Conservation (phyloP, 2,329 filamentous ascomycete genomes). For the Penicillium sp. region DNA sequence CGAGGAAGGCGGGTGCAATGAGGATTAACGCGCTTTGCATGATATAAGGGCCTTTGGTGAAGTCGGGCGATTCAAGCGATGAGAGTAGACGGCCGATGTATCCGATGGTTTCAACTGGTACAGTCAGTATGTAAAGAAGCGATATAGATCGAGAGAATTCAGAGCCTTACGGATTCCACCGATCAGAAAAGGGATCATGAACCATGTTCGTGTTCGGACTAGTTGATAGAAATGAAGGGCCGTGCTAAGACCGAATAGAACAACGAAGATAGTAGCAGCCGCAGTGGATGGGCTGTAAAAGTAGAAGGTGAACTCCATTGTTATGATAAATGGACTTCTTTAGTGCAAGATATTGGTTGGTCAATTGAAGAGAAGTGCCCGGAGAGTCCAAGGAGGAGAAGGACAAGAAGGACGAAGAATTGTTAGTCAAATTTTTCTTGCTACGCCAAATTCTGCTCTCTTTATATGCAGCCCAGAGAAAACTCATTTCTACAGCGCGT, state of each 20-base stretch:
- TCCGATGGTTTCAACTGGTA: conserved; percentile 48
- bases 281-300: conserved; percentile 22
- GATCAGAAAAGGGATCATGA: conserved; percentile 28
- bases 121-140: not conserved
- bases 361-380: too few species aligned
- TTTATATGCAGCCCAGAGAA: not conserved
- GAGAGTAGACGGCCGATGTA: conserved; percentile 49
- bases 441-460: too few species aligned
- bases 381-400: too few species aligned
- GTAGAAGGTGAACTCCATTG: conserved; percentile 19
- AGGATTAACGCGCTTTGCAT: conserved; percentile 27
- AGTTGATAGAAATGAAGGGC: conserved; percentile 24
- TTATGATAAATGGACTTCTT: not conserved
- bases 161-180: conserved; percentile 37
- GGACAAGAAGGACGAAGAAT: too few species aligned
- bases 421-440: too few species aligned
- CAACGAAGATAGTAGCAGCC: conserved; percentile 22
- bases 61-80: conserved; percentile 28
- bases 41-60: conserved; percentile 24
- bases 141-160: not conserved
- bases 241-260: conserved; percentile 20
- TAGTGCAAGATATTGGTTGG: too few species aligned
- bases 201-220: conserved; percentile 24
- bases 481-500: not conserved
- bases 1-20: conserved; percentile 28